phyloP scores from a whole-genome alignment of 202 grass and related monocot species.

The Brachypodium distachyon region DNA sequence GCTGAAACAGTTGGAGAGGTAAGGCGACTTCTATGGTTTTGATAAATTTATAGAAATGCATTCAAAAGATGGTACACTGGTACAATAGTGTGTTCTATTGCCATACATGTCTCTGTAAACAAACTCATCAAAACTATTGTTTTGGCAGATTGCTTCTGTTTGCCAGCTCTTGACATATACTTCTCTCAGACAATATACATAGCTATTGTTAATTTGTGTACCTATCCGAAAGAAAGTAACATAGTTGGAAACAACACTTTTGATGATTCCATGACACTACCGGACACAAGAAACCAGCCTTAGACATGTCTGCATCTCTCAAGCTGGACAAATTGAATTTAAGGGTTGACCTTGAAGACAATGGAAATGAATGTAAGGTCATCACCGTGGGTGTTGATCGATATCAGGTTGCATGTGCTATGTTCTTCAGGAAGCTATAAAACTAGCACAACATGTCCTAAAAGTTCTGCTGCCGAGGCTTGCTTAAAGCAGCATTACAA shows the following conservation, averaged over 20 bases:
- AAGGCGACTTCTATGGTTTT: constrained; percentile 1
- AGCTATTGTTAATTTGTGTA: constrained; percentile 42
- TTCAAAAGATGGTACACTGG: background rate
- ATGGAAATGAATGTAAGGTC: constrained; percentile 31
- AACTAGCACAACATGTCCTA: constrained; percentile 1
- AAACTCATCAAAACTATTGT: constrained; percentile 2
- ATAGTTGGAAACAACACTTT: constrained; percentile 18
- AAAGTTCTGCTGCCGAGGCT: constrained; percentile 27
- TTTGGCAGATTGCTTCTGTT: constrained; percentile 50
- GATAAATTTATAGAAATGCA: constrained; percentile 16
- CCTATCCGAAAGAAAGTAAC: constrained; percentile 23
- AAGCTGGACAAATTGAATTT: constrained; percentile 62
- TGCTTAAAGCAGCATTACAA: constrained; percentile 73
- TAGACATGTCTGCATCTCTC: constrained; percentile 46
- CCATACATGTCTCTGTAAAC: constrained; percentile 11
- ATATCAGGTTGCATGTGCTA: constrained; percentile 54
- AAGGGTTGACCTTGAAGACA: constrained; percentile 60
- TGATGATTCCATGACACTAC: constrained; percentile 24
- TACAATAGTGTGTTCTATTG: constrained; percentile 10
- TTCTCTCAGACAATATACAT: constrained; percentile 58
- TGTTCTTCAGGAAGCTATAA: constrained; percentile 44
- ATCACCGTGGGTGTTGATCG: constrained; percentile 40
- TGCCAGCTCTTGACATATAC: constrained; percentile 50
- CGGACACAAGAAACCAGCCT: constrained; percentile 12
- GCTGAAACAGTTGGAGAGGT: constrained; percentile 82